phyloP scores from a whole-genome alignment of 1,139 yeast species.

The Oligophagozyma castellii region DNA sequence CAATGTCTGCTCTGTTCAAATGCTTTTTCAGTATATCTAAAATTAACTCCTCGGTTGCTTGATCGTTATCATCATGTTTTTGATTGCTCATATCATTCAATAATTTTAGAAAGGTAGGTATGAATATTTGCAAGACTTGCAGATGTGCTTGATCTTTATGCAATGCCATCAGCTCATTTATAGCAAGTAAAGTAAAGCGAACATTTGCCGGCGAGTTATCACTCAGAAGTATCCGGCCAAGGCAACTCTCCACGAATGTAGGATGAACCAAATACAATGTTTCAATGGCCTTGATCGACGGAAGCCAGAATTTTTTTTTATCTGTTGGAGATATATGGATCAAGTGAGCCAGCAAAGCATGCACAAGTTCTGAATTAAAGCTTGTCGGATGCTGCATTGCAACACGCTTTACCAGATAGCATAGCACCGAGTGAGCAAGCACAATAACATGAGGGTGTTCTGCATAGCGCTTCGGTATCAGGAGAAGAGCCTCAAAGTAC shows the following conservation, averaged over 20 bases:
- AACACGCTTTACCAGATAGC: slow-evolving; percentile 64
- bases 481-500: slow-evolving; percentile 39
- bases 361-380: slow-evolving; percentile 18
- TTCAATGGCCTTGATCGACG: not conserved
- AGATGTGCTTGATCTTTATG: slow-evolving; percentile 7
- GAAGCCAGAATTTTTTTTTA: not conserved
- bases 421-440: slow-evolving; percentile 50
- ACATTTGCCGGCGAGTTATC: slow-evolving; percentile 1
- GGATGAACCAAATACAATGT: not conserved
- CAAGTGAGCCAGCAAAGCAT: not conserved
- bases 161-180: slow-evolving; percentile 13
- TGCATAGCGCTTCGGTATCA: slow-evolving; percentile 29
- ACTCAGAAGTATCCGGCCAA: not conserved
- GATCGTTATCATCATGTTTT: slow-evolving; percentile 1
- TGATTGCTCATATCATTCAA: slow-evolving; percentile 6
- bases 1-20: slow-evolving; percentile 1
- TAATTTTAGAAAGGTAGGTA: slow-evolving; percentile 8
- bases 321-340: not conserved
- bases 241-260: not conserved
- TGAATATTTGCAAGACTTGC: slow-evolving; percentile 9
- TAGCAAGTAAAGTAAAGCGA: slow-evolving; percentile 10
- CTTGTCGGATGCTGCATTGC: slow-evolving; percentile 55
- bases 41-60: slow-evolving; percentile 7
- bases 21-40: slow-evolving; percentile 12
- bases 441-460: slow-evolving; percentile 29